A percentile compares a stretch with the other conserved stretches of the same genome.
These are phyloP conservation scores for Pichia sp. DNA, from an alignment of 1,139 yeast genomes.

Conservation along the genomic window DNA sequence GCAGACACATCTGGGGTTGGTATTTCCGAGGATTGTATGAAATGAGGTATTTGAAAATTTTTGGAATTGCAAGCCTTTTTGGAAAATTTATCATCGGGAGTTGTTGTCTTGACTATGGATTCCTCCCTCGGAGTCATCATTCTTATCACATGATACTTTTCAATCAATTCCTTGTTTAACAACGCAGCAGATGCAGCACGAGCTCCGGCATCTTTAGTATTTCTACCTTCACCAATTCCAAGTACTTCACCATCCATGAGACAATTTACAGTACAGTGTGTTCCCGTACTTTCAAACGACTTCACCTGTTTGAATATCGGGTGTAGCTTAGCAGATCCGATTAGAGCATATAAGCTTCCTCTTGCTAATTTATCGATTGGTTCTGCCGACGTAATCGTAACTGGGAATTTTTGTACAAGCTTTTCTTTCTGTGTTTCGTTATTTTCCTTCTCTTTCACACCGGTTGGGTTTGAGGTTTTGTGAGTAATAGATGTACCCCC, in stretches of 20 bases:
- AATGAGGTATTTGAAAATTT: slow-evolving; percentile 4
- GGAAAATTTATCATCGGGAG: background rate
- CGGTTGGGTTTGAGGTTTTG: background rate
- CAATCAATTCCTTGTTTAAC: slow-evolving; percentile 53
- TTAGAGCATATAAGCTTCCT: slow-evolving; percentile 67
- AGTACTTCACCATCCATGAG: slow-evolving; percentile 48
- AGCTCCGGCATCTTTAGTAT: slow-evolving; percentile 62
- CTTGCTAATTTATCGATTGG: slow-evolving; percentile 61
- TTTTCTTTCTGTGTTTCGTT: background rate
- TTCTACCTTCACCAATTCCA: slow-evolving; percentile 61
- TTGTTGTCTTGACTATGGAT: slow-evolving; percentile 24
- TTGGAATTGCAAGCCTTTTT: background rate
- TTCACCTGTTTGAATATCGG: slow-evolving; percentile 47
- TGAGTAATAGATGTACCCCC: background rate
- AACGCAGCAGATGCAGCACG: slow-evolving; percentile 72
- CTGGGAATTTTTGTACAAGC: slow-evolving; percentile 10
- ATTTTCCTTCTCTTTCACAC: background rate
- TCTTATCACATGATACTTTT: slow-evolving; percentile 59
- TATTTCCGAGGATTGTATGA: slow-evolving; percentile 2
- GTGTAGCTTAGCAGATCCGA: slow-evolving; percentile 69
- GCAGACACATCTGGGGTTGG: slow-evolving; percentile 10
- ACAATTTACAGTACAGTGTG: slow-evolving; percentile 60
- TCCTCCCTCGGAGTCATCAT: slow-evolving; percentile 58
- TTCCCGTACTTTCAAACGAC: background rate
- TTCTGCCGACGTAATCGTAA: slow-evolving; percentile 23